phyloP scores from a whole-genome alignment of 2,329 filamentous ascomycete genomes.

The Paraconiothyrium sp. region DNA sequence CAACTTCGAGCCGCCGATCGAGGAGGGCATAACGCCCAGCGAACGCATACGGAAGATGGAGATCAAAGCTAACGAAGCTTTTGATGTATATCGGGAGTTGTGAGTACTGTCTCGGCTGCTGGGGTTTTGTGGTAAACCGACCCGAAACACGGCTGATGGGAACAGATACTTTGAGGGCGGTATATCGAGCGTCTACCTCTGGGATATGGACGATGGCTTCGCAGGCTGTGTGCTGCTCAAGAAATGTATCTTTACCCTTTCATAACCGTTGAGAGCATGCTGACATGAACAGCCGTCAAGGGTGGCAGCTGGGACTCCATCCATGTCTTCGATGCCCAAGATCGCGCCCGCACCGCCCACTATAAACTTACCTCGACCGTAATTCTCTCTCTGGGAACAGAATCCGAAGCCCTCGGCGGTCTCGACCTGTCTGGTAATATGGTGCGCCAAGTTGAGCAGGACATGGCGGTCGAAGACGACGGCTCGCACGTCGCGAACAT shows the following conservation, averaged over 20 bases:
- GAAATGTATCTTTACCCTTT: constrained; percentile 72
- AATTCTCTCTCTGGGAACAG: constrained; percentile 84
- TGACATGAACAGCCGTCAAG: constrained; percentile 66
- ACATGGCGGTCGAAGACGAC: constrained; percentile 88
- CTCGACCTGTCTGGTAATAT: constrained; percentile 97
- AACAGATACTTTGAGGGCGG: constrained; percentile 89
- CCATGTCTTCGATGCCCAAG: constrained; percentile 96
- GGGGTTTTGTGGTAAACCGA: neutral
- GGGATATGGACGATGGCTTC: constrained; percentile 98
- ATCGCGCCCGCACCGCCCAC: constrained; percentile 88
- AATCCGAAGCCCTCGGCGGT: constrained; percentile 74
- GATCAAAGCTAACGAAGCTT: constrained; percentile 91
- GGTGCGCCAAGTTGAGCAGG: constrained; percentile 94
- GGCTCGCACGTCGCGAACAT: constrained; percentile 96
- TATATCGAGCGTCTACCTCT: constrained; percentile 95
- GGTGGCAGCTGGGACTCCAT: constrained; percentile 96
- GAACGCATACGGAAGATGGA: constrained; percentile 95
- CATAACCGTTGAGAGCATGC: constrained; percentile 3
- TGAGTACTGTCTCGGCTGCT: constrained; percentile 50
- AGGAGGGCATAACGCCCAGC: constrained; percentile 85
- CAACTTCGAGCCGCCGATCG: constrained; percentile 91
- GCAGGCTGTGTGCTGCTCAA: constrained; percentile 95
- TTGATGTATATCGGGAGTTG: constrained; percentile 95
- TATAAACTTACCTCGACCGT: constrained; percentile 99
- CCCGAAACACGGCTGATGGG: constrained; percentile 31